Base-by-base conservation (phyloP, 805 yeast species). In the Metschnikowia bowlesiae region DNA sequence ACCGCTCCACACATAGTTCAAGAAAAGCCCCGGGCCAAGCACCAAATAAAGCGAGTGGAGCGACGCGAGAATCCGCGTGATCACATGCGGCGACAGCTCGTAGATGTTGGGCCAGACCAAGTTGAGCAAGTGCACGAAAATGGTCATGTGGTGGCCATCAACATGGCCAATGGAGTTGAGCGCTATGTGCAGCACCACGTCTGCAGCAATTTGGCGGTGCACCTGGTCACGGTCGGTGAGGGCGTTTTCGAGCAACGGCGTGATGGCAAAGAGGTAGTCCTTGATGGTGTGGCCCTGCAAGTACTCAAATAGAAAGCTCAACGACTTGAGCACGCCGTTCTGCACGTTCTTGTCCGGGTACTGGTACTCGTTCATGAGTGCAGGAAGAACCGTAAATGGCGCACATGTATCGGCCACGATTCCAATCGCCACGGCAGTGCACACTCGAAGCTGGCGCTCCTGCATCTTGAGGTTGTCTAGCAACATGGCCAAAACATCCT, bases 351-450 rank as follows among this genome's bases (percentile, higher is more conserved):
- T 81, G 53, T 91, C 97, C 0, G 96, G 97, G 2, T 88, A 85
- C 48, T 95, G 76, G 65, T 92, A 94, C 66, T 94, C 99, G 66
- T 92, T 90, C 96, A 94, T 87, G 46, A 94, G 71, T 0, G 96
- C 96, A 0, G 99, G 99, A 8, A 94, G 67, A 0, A 92, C 96
- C 0, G 97, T 89, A 67, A 87, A 94, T 0, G 98, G 96, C 0
- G 89, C 81, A 66, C 98, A 94, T 0, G 87, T 83, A 51, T 91
- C 94, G 0, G 98, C 98, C 8, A 94, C 96, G 58, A 94, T 90
- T 35, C 96, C 99, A 56, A 94, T 88, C 0, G 99, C 99, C 38
- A 94, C 97, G 6, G 99, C 97, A 0, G 98, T 89, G 65, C 97
- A 92, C 8, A 94, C 96, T 62, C 99, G 84, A 39, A 89, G 75